Evolutionary conservation across 371 early-diverging fungal species (phyloP).

Genomic region (Mortierella sp.): DNA sequence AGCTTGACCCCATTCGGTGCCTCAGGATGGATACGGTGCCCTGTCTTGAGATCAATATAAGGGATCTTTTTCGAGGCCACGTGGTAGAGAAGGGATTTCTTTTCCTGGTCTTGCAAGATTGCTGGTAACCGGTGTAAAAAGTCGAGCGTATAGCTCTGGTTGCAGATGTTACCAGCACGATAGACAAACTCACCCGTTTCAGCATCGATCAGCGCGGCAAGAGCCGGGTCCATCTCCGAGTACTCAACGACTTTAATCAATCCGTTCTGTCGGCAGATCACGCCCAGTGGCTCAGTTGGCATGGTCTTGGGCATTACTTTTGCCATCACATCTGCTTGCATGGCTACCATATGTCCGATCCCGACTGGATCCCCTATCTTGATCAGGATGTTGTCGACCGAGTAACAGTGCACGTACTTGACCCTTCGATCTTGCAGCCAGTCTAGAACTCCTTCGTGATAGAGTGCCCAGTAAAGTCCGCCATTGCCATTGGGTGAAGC

Average conservation of each 20-base stretch:
- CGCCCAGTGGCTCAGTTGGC: conserved; percentile 73
- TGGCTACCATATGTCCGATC: conserved; percentile 68
- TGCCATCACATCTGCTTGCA: conserved; percentile 71
- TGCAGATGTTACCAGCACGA: conserved; percentile 79
- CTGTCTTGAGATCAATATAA: conserved; percentile 65
- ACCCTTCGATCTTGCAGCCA: conserved; percentile 68
- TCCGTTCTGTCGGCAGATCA: conserved; percentile 66
- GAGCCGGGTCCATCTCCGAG: conserved; percentile 63
- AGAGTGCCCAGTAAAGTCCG: conserved; percentile 79
- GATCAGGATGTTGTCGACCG: conserved; percentile 77
- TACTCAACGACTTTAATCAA: conserved; percentile 77
- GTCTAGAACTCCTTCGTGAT: conserved; percentile 68
- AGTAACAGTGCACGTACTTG: conserved; percentile 71
- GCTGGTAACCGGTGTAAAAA: conserved; percentile 61
- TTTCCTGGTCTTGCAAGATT: conserved; percentile 15
- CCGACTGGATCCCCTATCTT: conserved; percentile 74
- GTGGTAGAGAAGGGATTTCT: conserved; percentile 57
- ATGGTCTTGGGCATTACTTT: conserved; percentile 73
- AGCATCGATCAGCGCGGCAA: conserved; percentile 56
- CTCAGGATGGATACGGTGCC: conserved; percentile 58
- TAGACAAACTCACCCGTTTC: conserved; percentile 57
- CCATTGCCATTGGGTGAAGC: conserved; percentile 87
- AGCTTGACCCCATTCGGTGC: conserved; percentile 75
- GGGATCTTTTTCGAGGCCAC: conserved; percentile 78
- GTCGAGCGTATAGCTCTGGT: conserved; percentile 74